A percentile compares a stretch with the other conserved stretches of the same genome.
Evolutionary conservation across 352 stramenopile species (phyloP).

Genomic region (Chrysophaeum taylorii): DNA sequence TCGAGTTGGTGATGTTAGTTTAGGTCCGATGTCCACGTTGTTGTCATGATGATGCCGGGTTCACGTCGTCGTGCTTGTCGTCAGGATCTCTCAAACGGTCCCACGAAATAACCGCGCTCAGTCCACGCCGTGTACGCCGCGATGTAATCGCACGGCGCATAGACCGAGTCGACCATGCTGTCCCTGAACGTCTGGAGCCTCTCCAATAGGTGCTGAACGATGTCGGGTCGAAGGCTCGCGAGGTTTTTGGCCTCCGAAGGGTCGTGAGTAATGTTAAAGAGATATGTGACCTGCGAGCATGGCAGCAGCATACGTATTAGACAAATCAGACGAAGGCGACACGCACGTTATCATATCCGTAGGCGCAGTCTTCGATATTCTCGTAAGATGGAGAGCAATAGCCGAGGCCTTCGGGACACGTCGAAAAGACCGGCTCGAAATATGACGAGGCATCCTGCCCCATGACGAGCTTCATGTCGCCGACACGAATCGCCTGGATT

Average conservation of each 20-base stretch:
- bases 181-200: not conserved
- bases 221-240: not conserved
- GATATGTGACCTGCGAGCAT: too few relatives aligned
- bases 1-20: too few relatives aligned
- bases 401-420: not conserved
- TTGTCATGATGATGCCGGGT: too few relatives aligned
- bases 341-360: not conserved
- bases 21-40: too few relatives aligned
- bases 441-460: not conserved
- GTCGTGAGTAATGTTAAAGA: not conserved
- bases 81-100: too few relatives aligned
- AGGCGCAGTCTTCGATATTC: not conserved
- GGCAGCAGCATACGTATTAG: too few relatives aligned
- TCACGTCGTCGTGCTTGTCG: too few relatives aligned
- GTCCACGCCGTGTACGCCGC: not conserved
- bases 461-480: not conserved
- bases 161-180: not conserved
- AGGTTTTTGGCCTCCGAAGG: not conserved
- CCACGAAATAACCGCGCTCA: too few relatives aligned
- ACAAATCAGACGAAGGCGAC: too few relatives aligned
- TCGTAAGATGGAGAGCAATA: not conserved
- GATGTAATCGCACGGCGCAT: not conserved
- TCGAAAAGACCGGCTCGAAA: not conserved
- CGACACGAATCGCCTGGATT: not conserved
- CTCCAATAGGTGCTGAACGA: not conserved